phyloP scores from a whole-genome alignment of 257 asterid genomes.

The Orobanche coerulescens region DNA sequence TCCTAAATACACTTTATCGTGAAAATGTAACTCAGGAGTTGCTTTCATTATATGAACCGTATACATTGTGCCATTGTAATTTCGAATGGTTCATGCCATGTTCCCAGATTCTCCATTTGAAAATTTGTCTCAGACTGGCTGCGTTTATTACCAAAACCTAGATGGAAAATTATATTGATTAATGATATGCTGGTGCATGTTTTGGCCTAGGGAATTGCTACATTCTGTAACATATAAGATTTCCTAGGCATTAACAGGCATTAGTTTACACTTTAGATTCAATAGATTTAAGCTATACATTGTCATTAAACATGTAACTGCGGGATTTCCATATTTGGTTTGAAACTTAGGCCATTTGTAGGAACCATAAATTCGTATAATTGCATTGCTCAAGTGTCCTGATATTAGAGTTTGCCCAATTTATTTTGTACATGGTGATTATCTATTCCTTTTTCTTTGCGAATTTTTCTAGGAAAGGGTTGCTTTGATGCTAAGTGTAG shows the following conservation, averaged over 20 bases:
- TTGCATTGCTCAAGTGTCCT: not conserved
- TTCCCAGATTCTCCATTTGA: not conserved
- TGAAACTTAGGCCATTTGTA: slow-evolving; percentile 4
- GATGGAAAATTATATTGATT: not conserved
- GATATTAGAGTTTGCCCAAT: slow-evolving; percentile 1
- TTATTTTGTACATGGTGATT: not conserved
- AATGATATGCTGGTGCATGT: not conserved
- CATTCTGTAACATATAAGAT: no score
- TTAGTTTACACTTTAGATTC: no score
- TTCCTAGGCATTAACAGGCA: no score
- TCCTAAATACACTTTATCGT: not conserved
- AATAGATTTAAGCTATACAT: not conserved
- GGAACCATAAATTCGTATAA: not conserved
- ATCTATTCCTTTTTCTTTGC: not conserved
- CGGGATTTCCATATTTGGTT: not conserved
- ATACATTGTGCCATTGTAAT: slow-evolving; percentile 6
- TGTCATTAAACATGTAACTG: not conserved
- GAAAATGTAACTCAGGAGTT: not conserved
- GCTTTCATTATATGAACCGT: not conserved
- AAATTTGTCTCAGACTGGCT: not conserved
- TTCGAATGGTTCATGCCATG: slow-evolving; percentile 4
- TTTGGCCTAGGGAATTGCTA: no score
- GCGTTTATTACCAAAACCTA: not conserved
- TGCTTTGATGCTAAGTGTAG: not conserved
- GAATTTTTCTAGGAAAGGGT: not conserved